phyloP scores from a whole-genome alignment of 176 grass and related monocot genomes.

The Oryza brachyantha region DNA sequence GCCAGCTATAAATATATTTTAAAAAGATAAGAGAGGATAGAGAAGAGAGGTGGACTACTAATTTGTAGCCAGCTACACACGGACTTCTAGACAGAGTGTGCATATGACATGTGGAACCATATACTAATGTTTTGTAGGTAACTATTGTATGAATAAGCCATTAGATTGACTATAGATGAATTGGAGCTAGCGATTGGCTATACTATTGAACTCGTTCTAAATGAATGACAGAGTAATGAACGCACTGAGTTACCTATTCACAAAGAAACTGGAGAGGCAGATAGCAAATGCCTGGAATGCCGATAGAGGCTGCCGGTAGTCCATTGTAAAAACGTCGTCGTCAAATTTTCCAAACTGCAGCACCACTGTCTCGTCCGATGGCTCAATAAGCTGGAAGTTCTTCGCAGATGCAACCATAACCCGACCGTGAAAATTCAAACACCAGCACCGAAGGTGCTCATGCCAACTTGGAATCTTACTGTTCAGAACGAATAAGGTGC shows the following conservation, averaged over 20 bases:
- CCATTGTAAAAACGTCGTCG: constrained; percentile 60
- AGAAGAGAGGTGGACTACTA: no score
- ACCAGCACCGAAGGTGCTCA: constrained; percentile 67
- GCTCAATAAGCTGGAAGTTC: constrained; percentile 60
- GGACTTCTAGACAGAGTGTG: no score
- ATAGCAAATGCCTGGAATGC: constrained; percentile 65
- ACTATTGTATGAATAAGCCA: no score
- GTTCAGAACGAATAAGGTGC: constrained; percentile 37
- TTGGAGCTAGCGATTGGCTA: no score
- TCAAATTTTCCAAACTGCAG: constrained; percentile 68
- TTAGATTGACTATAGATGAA: no score
- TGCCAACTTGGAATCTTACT: constrained; percentile 61
- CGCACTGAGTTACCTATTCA: constrained; percentile 19
- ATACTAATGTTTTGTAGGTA: no score
- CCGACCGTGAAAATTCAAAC: constrained; percentile 56
- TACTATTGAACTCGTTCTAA: no score
- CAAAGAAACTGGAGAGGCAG: constrained; percentile 64
- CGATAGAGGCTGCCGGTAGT: constrained; percentile 53
- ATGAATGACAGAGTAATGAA: no score
- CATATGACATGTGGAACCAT: no score
- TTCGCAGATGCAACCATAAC: constrained; percentile 66
- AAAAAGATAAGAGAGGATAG: no score
- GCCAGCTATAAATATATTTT: no score
- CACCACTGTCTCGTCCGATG: constrained; percentile 41
- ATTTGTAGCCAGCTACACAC: no score